These are phyloP conservation scores for Eimeria maxima DNA, from an alignment of 169 alveolate genomes.

Conservation along the genomic window DNA sequence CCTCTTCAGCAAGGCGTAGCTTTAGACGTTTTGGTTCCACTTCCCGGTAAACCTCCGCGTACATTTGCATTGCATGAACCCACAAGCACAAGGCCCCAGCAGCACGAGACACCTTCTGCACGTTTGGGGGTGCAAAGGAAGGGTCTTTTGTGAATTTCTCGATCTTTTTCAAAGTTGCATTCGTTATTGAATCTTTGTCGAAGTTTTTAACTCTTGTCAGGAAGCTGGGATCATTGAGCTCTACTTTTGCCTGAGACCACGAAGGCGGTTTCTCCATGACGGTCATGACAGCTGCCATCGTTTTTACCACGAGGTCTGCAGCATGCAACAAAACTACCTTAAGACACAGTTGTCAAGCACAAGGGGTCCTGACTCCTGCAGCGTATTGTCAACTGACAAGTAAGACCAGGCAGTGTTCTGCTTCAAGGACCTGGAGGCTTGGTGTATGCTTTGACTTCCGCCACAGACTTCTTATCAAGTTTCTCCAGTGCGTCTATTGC, in stretches of 20 bases:
- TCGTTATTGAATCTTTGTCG: conserved; percentile 95
- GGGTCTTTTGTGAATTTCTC: conserved; percentile 93
- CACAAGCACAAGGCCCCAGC: conserved; percentile 97
- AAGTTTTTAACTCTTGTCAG: conserved; percentile 92
- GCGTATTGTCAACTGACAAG: background rate
- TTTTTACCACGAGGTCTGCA: conserved; percentile 93
- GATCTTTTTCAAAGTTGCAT: conserved; percentile 92
- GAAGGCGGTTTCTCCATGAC: conserved; percentile 95
- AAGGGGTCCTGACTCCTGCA: background rate
- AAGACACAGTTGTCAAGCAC: background rate
- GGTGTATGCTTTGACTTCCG: conserved; percentile 93
- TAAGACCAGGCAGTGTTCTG: background rate
- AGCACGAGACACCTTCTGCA: conserved; percentile 95
- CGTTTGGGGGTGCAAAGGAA: conserved; percentile 93
- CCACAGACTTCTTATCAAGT: conserved; percentile 96
- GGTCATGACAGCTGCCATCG: conserved; percentile 96
- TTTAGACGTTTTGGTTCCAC: conserved; percentile 98
- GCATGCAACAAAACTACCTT: background rate
- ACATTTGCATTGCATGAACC: conserved; percentile 97
- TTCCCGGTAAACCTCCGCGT: conserved; percentile 97
- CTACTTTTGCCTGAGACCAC: conserved; percentile 97
- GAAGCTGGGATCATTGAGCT: conserved; percentile 96
- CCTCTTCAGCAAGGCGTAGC: conserved; percentile 93
- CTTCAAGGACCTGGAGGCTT: conserved; percentile 83
- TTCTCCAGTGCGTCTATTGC: conserved; percentile 98